Base-by-base conservation (phyloP, 1,284 basidiomycete genomes). In the Laetiporus sulphureus region DNA sequence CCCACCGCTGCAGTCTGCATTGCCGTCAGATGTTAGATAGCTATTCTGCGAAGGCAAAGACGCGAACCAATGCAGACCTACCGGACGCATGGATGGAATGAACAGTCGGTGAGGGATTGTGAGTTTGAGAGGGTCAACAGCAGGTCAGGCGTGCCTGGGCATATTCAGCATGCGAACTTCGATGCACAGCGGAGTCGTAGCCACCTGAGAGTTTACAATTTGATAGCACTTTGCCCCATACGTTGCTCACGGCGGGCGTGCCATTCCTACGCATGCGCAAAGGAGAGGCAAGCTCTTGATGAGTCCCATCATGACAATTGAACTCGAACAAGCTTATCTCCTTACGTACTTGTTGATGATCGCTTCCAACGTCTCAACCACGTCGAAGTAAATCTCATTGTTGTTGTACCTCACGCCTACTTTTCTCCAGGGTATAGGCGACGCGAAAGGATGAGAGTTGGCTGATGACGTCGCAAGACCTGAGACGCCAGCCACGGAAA, bases 341-440 rank as follows among this genome's bases (percentile, higher is more conserved):
- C 32, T 23, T 18, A 62, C 79, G 49, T 56, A 88, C 83, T 82
- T 84, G 60, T 90, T 91, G 21, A 96, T 79, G 35, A 93, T 78
- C 2, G 87, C 85, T 49, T 80, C 82, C 42, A 97, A 70, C 40
- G 84, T 79, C 62, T 98, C 94, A 3, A 79, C 73, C 45, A 96
- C 75, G 59, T 98, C 94, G 59, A 98, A 91, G 61, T 91, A 92
- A 24, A 97, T 86, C 63, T 98, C 94, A 60, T 97, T 96, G 62
- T 79, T 87, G 30, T 84, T 79, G 60, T 98, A 88, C 42, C 83
- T 74, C 31, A 95, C 71, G 2, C 89, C 89, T 3, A 84, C 75
- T 54, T 88, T 87, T 38, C 95, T 75, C 94, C 94, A 98, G 4
- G 93, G 91, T 58, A 97, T 94, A 1, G 91, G 89, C 5, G 91